These are phyloP conservation scores for Suillus clintonianus DNA, from an alignment of 768 basidiomycete species.

Conservation along the genomic window DNA sequence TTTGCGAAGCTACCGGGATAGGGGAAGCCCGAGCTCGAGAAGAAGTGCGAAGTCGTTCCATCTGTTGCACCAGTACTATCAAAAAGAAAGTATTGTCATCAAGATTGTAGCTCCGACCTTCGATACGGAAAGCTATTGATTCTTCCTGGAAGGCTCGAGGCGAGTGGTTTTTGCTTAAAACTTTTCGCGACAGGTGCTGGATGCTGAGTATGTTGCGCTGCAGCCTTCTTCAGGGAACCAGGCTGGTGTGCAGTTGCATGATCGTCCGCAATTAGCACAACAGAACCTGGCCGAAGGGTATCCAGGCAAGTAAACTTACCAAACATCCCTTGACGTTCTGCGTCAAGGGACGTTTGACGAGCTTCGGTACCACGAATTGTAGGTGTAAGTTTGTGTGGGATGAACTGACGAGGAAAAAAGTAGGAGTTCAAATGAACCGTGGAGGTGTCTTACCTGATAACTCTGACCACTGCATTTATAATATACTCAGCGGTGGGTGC, in stretches of 20 bases:
- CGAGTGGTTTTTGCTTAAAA: neutral
- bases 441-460: neutral
- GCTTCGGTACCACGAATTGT: neutral
- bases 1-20: slow-evolving; percentile 7
- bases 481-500: neutral
- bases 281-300: slow-evolving; percentile 18
- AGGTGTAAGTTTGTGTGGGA: neutral
- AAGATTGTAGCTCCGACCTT: slow-evolving; percentile 24
- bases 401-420: neutral
- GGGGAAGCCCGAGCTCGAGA: slow-evolving; percentile 22
- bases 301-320: slow-evolving; percentile 8
- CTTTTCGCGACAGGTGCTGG: neutral
- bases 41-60: slow-evolving; percentile 21
- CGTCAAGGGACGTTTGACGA: slow-evolving; percentile 20
- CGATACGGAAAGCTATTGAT: slow-evolving; percentile 21
- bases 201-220: neutral
- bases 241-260: neutral
- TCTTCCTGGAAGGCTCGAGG: slow-evolving; percentile 19
- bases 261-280: slow-evolving; percentile 13
- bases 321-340: no score
- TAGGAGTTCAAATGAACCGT: neutral
- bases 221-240: neutral
- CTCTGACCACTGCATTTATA: neutral
- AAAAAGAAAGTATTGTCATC: slow-evolving; percentile 13
- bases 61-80: slow-evolving; percentile 24